Evolutionary conservation across 2,329 filamentous ascomycete genomes (phyloP).

Genomic region (Neonectria hederae): DNA sequence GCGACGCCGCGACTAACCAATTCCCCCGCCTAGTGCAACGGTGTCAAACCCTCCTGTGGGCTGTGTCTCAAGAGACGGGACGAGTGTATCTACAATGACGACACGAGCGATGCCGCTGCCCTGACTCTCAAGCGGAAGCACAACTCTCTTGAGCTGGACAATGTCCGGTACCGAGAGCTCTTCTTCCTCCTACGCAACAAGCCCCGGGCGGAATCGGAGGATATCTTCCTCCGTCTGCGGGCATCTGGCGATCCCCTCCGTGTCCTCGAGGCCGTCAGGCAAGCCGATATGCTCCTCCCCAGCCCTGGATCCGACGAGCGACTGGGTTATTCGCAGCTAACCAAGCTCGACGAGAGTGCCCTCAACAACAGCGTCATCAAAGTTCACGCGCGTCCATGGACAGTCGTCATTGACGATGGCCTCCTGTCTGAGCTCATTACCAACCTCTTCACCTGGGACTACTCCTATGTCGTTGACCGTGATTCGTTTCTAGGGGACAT

Average conservation of each 20-base stretch:
- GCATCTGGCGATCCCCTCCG: neutral
- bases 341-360: neutral
- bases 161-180: neutral
- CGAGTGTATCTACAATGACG: neutral
- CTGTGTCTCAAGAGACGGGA: neutral
- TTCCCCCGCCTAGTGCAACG: neutral
- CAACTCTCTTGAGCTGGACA: neutral
- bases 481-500: neutral
- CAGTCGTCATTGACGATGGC: neutral
- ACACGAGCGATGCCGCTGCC: neutral
- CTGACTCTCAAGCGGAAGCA: neutral
- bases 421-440: conserved; percentile 7
- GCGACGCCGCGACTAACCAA: neutral
- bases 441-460: conserved; percentile 1
- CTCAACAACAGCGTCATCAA: neutral
- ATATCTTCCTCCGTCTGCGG: neutral
- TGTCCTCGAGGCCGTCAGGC: neutral
- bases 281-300: neutral
- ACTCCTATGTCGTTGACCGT: neutral
- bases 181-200: neutral
- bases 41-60: neutral
- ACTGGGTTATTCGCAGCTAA: neutral
- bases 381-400: conserved; percentile 4
- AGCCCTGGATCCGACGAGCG: neutral
- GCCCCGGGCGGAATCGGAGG: neutral